Evolutionary conservation across 495 filamentous ascomycete species (phyloP), one percentile per base, ranked within the genome.

Genomic region (Apodospora peruviana): DNA sequence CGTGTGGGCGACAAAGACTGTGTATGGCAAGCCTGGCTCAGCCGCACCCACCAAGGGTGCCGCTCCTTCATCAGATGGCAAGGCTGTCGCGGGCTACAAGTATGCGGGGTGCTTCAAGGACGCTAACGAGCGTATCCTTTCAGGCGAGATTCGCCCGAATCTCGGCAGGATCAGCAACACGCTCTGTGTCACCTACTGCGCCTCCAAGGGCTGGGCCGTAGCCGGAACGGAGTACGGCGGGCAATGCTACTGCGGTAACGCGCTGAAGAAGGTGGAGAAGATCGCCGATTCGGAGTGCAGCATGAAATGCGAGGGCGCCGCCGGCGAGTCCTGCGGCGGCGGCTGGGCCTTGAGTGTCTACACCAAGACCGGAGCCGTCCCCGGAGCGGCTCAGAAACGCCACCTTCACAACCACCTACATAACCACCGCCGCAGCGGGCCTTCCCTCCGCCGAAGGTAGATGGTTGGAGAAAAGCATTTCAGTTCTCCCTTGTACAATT

Each of bases 151-250:
- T 66, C 37, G 71, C 63, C 56, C 63, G 7, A 62, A 66, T 36
- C 48, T 73, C 36, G 60, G 72, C 46, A 58, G 56, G 42, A 76
- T 83, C 59, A 84, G 74, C 39, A 77, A 83, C 48, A 73, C 74
- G 53, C 70, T 62, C 35, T 87, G 83, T 60, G 69, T 84, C 45
- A 62, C 71, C 27, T 77, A 81, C 63, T 84, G 81, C 67, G 61
- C 67, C 18, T 53, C 51, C 47, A 64, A 59, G 51, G 75, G 76
- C 47, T 83, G 65, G 57, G 61, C 43, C 52, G 76, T 78, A 58
- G 78, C 78, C 42, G 85, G 85, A 35, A 74, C 82, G 17, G 81
- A 89, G 63, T 85, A 83, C 47, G 79, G 73, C 45, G 74, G 72
- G 39, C 74, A 83, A 58, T 86, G 84, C 66, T 84, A 78, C 61